Base-by-base conservation (phyloP, 2,329 filamentous ascomycete genomes). In the Aspergillus clavatus region DNA sequence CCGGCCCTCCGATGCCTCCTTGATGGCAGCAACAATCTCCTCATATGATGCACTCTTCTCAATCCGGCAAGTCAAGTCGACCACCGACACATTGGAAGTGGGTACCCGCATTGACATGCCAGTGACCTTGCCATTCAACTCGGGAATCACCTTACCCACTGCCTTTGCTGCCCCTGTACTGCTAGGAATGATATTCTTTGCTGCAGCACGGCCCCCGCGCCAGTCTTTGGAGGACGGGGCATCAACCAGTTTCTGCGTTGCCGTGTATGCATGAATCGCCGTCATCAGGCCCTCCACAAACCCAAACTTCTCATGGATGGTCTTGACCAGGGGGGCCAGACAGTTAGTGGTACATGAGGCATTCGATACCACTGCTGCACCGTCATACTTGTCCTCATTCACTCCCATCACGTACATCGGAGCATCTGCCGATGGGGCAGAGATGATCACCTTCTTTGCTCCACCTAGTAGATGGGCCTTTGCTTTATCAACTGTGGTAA, bases 301-400 rank as follows among this genome's bases (percentile, higher is more conserved):
- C 74, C 81, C 85, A 80, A 86, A 98, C 76, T 96, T 94, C 82
- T 97, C 91, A 83, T 98, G 79, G 79, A 98, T 83, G 69, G 97
- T 89, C 87, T 97, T 98, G 80, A 91, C 93, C 58, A 98, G 87
- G 72, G 93, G 93, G 74, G 93, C 93, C 76, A 98, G 79, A 85
- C 93, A 97, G 88, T 98, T 98, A 82, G 93, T 97, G 74, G 93
- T 98, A 89, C 93, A 97, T 63, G 93, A 97, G 65, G 93, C 93
- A 81, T 98, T 98, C 78, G 93, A 97, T 79, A 97, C 88, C 73
- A 98, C 85, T 65, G 89, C 78, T 73, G 91, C 82, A 72, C 87
- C 87, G 74, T 87, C 91, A 85, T 97, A 97, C 65, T 75, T 80
- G 73, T 90, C 82, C 77, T 97, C 80, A 83, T 97, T 98, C 79